Base-by-base conservation (phyloP, 306 rosid species). In the Delonix regia region DNA sequence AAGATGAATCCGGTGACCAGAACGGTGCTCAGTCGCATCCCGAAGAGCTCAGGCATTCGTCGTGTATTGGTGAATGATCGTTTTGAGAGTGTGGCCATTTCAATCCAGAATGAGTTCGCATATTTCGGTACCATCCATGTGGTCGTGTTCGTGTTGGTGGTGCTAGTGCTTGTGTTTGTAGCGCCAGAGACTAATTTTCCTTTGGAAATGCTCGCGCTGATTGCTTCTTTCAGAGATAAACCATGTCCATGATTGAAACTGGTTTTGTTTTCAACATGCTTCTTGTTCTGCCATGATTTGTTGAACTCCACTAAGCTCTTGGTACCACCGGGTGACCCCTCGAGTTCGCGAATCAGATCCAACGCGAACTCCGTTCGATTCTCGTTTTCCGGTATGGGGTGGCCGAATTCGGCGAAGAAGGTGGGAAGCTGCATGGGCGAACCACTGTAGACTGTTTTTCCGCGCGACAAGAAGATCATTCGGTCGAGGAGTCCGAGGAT, bases 181-280 rank as follows among this genome's bases (percentile, higher is more conserved):
- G 97, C 91, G 9, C 99, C 98, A 2, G 98, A 93, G 1, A 96
- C 99, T 1, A 96, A 36, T 33, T 96, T 96, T 1, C 99, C 99
- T 27, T 88, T 42, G 0, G 99, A 96, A 52, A 96, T 91, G 82
- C 93, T 86, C 0, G 99, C 99, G 59, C 96, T 91, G 28, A 96
- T 96, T 2, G 99, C 99, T 63, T 96, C 99, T 44, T 90, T 92
- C 47, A 96, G 79, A 8, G 98, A 89, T 15, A 88, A 14, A 53
- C 73, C 34, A 76, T 71, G 69, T 42, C 9, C 44, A 4, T 13
- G 34, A 56, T 36, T 28, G 22, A 27, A 10, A 34, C 2, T 16
- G 27, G 6, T 34, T 0, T 2, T 9, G 28, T 1, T 64, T n/a
- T 64, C 69, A 16, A 22, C 47, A 1, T 85, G 76, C 45, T 94